Base-by-base conservation (phyloP, 441 rosid genomes). In the Metrosideros polymorpha region DNA sequence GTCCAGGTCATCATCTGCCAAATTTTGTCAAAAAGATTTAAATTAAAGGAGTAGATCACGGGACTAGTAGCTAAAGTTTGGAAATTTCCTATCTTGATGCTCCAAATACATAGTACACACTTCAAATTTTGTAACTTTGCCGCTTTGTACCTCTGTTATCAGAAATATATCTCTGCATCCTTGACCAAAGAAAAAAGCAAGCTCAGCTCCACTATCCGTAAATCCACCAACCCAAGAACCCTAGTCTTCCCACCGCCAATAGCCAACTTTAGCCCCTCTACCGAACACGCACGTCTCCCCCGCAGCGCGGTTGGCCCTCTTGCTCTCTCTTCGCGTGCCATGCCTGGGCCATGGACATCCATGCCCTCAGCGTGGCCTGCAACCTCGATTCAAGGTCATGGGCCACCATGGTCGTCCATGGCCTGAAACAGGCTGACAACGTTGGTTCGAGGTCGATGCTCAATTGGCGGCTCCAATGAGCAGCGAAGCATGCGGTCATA, bases 1-100 rank as follows among this genome's bases (percentile, higher is more conserved):
- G 86, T 90, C 93, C 85, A 89, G 43, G 35, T 90, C 89, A 25
- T 61, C 82, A 19, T 85, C 88, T 86, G 83, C 49, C 56, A 83
- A 19, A 2, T 9, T 83, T 7, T 25, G 55, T 45, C 15, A 27
- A 3, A 17, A 27, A 56, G 43, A n/a, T 75, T 8, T 17, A 76
- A 42, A 47, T 9, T 14, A 56, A 84, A 35, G 30, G 43, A 63
- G 30, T 32, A 30, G 42, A 17, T 17, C 71, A 30, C 71, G 6
- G 12, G 42, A 17, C 42, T 63, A 53, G 56, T 53, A 53, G 19
- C 56, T 53, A 19, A 30, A 7, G 71, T 61, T n/a, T 7, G 35
- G 35, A 57, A 57, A 57, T 57, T 13, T 13, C 66, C 66, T n/a
- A 14, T 29, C 32, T 57, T 29, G 66, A 30, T 59, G 35, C 35